Conservation (phyloP, 768 basidiomycete genomes). For the Tricholoma furcatifolium region DNA sequence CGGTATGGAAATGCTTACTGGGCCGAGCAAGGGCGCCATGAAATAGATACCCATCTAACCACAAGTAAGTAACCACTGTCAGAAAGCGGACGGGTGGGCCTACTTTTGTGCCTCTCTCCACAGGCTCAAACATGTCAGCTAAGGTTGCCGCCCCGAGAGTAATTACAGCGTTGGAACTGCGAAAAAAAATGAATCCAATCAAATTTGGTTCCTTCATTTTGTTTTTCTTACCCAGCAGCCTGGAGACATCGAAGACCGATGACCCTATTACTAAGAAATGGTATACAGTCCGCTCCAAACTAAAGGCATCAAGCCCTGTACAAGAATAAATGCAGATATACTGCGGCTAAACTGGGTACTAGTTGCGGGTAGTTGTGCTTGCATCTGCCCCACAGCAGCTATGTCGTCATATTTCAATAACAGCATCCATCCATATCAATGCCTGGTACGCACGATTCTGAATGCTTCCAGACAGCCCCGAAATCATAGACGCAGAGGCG, state of each 20-base stretch:
- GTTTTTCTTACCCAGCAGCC: slow-evolving; percentile 51
- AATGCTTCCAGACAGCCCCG: slow-evolving; percentile 56
- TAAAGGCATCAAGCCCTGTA: slow-evolving; percentile 69
- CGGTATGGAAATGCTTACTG: slow-evolving; percentile 28
- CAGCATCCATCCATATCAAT: not conserved
- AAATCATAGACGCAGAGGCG: slow-evolving; percentile 53
- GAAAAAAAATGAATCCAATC: not conserved
- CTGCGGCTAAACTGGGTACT: slow-evolving; percentile 62
- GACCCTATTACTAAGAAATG: no score
- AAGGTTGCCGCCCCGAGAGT: slow-evolving; percentile 75
- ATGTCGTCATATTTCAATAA: not conserved
- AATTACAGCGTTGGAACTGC: slow-evolving; percentile 21
- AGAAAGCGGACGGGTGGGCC: not conserved
- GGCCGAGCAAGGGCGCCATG: slow-evolving; percentile 80
- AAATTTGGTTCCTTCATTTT: not conserved
- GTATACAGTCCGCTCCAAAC: slow-evolving; percentile 46
- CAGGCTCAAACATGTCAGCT: slow-evolving; percentile 75
- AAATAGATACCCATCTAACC: slow-evolving; percentile 77
- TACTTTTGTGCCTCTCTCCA: slow-evolving; percentile 69
- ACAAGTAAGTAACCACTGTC: slow-evolving; percentile 1
- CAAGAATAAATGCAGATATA: slow-evolving; percentile 66
- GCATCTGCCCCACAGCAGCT: slow-evolving; percentile 67
- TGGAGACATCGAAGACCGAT: slow-evolving; percentile 59
- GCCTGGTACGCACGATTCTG: slow-evolving; percentile 57
- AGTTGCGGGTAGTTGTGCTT: slow-evolving; percentile 59